Conservation (phyloP, 129 eudicot genomes). For the Tagetes patula region DNA sequence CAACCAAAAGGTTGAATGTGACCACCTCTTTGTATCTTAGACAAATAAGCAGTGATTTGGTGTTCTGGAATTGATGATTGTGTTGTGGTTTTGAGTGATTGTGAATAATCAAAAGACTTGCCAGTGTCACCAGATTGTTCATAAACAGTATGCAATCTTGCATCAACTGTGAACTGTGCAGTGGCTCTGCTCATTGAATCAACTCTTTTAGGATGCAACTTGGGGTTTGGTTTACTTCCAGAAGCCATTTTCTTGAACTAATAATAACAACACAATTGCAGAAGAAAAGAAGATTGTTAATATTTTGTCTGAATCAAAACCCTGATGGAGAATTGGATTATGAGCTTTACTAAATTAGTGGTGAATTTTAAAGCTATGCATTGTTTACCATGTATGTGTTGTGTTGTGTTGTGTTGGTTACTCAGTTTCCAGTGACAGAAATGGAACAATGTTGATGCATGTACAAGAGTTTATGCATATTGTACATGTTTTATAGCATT, state of each 20-base stretch:
- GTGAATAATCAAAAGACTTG: slow-evolving; percentile 71
- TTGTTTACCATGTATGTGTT: slow-evolving; percentile 1
- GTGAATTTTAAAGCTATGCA: neutral
- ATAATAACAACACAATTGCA: no score
- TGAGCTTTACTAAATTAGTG: slow-evolving; percentile 16
- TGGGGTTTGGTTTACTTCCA: slow-evolving; percentile 17
- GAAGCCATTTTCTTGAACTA: slow-evolving; percentile 27
- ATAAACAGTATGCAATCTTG: slow-evolving; percentile 79
- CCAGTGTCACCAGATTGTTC: slow-evolving; percentile 56
- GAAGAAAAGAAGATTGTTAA: no score
- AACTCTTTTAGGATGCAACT: neutral
- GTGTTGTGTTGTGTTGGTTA: neutral
- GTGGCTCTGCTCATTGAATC: slow-evolving; percentile 66
- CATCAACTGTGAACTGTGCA: slow-evolving; percentile 63
- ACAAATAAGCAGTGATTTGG: slow-evolving; percentile 78
- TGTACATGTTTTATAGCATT: no score
- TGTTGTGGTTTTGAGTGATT: slow-evolving; percentile 53
- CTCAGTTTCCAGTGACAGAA: neutral
- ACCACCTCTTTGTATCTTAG: slow-evolving; percentile 76
- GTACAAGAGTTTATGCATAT: no score
- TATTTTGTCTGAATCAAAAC: neutral
- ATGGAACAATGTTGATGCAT: no score
- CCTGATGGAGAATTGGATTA: neutral
- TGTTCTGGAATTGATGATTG: slow-evolving; percentile 51
- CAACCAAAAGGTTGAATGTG: slow-evolving; percentile 85